These are phyloP conservation scores for Ceratorhiza oryzae-sativae DNA, from an alignment of 1,284 basidiomycete genomes.

Conservation along the genomic window DNA sequence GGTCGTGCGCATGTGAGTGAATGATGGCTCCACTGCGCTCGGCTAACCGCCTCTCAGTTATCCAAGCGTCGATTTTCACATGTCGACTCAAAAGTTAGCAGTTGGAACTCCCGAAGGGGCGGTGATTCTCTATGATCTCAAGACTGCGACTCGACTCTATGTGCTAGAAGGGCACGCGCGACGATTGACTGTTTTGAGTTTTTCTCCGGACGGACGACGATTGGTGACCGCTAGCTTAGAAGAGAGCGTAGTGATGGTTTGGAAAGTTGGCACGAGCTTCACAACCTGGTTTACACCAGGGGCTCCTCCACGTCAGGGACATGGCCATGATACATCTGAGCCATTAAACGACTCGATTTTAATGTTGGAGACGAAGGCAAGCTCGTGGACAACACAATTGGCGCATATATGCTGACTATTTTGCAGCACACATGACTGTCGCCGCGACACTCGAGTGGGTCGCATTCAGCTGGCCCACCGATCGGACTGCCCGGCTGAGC, in stretches of 20 bases:
- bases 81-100: constrained; percentile 82
- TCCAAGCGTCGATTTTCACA: constrained; percentile 91
- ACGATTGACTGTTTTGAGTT: constrained; percentile 79
- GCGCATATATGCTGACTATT: constrained; percentile 10
- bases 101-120: constrained; percentile 95
- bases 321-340: constrained; percentile 70
- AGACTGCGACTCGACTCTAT: constrained; percentile 93
- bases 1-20: constrained; percentile 82
- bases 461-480: constrained; percentile 81
- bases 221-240: constrained; percentile 87
- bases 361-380: constrained; percentile 56
- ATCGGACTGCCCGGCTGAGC: constrained; percentile 79
- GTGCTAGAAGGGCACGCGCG: constrained; percentile 91
- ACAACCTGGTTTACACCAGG: constrained; percentile 91
- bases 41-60: constrained; percentile 62
- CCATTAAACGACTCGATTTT: constrained; percentile 86
- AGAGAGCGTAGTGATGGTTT: constrained; percentile 81
- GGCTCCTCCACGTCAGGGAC: constrained; percentile 85
- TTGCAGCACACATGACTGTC: constrained; percentile 69
- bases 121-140: constrained; percentile 95
- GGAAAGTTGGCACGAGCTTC: constrained; percentile 89
- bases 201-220: constrained; percentile 91
- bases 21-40: background rate
- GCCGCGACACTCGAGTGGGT: constrained; percentile 77
- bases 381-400: constrained; percentile 41